Base-by-base conservation (phyloP, 371 early-diverging fungal species). In the Rhizomucor miehei region DNA sequence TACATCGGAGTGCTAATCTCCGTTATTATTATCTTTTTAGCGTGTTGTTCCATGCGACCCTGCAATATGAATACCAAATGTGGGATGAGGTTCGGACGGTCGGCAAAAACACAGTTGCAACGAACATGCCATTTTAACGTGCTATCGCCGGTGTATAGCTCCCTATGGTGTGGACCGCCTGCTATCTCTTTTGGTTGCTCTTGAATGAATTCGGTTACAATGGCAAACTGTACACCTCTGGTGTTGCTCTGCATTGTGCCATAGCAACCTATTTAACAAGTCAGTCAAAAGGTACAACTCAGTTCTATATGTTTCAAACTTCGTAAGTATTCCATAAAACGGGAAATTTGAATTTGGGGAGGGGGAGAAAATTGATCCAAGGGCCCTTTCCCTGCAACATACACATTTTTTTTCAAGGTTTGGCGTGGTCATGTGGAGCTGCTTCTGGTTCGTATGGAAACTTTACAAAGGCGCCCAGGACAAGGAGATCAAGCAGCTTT, bases 161-260 rank as follows among this genome's bases (percentile, higher is more conserved):
- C 11, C 75, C 71, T 43, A 74, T 74, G 74, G 64, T 73, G 6
- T 73, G 69, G 73, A 69, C 66, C 36, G 74, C 71, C 37, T 67
- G 74, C 34, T 70, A 74, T 54, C 51, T 74, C 12, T 57, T 67
- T 17, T 70, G 62, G 63, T 56, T 68, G 2, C 45, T 74, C 14
- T 48, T 74, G 39, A 41, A 63, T 29, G 68, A 67, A 54, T 48
- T 63, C 39, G 71, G 66, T 12, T 57, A 69, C 53, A 35, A 45
- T 16, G 40, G 53, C n/a, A 13, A 17, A 13, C 14, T 23, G 5
- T 61, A 65, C 20, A 40, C 65, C 6, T 21, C 64, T 1, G 44
- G 43, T 0, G 71, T 69, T 44, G 45, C 51, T 12, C 3, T 52
- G 3, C 71, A 75, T 47, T 75, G 76, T 49, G 60, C 54, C 35